These are phyloP conservation scores for Knoxdaviesia capensis DNA, from an alignment of 2,329 filamentous ascomycete genomes.

Conservation along the genomic window DNA sequence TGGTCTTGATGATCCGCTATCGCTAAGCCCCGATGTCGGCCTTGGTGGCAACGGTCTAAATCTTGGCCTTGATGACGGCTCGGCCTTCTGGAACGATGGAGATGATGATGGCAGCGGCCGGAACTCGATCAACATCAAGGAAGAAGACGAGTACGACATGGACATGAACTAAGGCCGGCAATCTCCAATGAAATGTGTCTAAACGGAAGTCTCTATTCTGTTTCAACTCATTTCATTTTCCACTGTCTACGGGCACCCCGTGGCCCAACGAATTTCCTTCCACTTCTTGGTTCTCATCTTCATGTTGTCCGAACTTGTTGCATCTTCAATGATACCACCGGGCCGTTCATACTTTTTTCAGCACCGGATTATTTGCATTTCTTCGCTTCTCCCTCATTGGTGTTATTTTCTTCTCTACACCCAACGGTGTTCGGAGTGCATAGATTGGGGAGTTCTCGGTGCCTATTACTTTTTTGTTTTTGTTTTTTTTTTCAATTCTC, in stretches of 20 bases:
- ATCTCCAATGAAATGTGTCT: no score
- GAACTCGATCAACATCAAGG: conserved; percentile 57
- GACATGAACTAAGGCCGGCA: conserved; percentile 26
- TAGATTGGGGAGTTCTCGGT: conserved; percentile 4
- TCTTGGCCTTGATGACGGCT: conserved; percentile 26
- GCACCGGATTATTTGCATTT: background rate
- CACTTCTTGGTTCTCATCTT: background rate
- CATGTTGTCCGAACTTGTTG: background rate
- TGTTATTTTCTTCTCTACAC: conserved; percentile 3
- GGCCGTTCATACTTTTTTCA: background rate
- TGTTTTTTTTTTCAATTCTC: conserved; percentile 1
- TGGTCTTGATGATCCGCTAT: conserved; percentile 6
- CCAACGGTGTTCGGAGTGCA: conserved; percentile 8
- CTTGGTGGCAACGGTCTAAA: background rate
- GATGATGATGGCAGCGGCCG: conserved; percentile 52
- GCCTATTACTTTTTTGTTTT: background rate
- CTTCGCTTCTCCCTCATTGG: background rate
- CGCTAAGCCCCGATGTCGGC: background rate
- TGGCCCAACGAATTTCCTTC: background rate
- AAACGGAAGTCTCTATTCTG: background rate
- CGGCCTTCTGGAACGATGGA: conserved; percentile 40
- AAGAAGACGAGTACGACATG: conserved; percentile 88
- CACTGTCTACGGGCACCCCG: background rate
- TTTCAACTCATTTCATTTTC: background rate
- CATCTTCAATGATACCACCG: background rate